Evolutionary conservation across 306 rosid genomes (phyloP).

Genomic region (Quercus engelmannii): DNA sequence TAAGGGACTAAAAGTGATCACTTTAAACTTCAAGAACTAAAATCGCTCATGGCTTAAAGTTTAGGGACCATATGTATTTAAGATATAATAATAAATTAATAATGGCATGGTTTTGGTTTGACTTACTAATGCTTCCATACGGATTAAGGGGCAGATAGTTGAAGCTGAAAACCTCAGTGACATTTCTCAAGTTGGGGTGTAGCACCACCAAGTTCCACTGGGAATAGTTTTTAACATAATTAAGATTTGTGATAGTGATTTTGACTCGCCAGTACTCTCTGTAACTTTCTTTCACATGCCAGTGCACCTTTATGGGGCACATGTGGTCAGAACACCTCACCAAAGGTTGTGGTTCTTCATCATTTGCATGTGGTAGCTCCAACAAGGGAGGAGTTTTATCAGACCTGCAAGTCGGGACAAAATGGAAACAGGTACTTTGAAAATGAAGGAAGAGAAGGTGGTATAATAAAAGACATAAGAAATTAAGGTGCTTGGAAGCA

Average conservation of each 20-base stretch:
- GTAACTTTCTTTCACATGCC: conserved; percentile 82
- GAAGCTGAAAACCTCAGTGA: conserved; percentile 78
- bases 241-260: conserved; percentile 68
- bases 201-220: conserved; percentile 68
- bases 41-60: too few relatives aligned
- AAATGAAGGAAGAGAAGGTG: neutral
- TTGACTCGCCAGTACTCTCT: conserved; percentile 74
- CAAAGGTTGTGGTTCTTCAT: conserved; percentile 17
- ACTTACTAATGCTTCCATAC: conserved; percentile 65
- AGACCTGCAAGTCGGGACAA: conserved; percentile 35
- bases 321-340: conserved; percentile 67
- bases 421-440: neutral
- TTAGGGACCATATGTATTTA: too few relatives aligned
- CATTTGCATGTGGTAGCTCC: conserved; percentile 35
- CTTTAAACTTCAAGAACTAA: neutral
- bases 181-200: conserved; percentile 62
- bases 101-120: neutral
- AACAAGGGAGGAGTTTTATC: conserved; percentile 35
- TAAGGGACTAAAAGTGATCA: too few relatives aligned
- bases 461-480: neutral
- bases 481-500: neutral
- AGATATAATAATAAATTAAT: neutral
- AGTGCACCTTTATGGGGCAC: conserved; percentile 82
- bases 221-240: conserved; percentile 66
- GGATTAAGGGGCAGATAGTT: conserved; percentile 48